Evolutionary conservation across 768 basidiomycete genomes (phyloP).

Genomic region (Myochromella boudieri): DNA sequence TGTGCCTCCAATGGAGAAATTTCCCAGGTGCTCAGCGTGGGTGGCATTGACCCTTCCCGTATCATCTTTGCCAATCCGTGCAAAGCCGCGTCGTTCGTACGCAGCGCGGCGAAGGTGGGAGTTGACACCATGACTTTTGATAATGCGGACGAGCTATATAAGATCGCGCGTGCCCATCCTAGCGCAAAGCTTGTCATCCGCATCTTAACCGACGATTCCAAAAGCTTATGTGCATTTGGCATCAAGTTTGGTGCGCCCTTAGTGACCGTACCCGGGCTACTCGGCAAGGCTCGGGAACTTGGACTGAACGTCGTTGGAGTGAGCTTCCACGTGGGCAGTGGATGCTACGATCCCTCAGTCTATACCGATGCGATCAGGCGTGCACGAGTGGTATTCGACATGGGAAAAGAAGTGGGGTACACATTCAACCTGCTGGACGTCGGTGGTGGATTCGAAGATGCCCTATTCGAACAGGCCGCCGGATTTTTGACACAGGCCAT

Average conservation of each 20-base stretch:
- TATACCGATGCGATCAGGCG: constrained; percentile 89
- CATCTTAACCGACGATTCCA: constrained; percentile 97
- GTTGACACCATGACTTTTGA: constrained; percentile 98
- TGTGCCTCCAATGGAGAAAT: constrained; percentile 97
- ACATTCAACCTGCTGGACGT: constrained; percentile 84
- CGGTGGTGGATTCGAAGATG: constrained; percentile 95
- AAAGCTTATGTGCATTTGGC: constrained; percentile 89
- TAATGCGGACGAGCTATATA: constrained; percentile 94
- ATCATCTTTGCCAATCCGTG: constrained; percentile 99
- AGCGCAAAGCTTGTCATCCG: constrained; percentile 85
- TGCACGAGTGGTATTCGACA: constrained; percentile 81
- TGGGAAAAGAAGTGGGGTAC: constrained; percentile 82
- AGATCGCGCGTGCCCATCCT: constrained; percentile 81
- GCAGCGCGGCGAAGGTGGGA: constrained; percentile 72
- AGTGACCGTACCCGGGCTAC: constrained; percentile 71
- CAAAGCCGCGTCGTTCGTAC: constrained; percentile 93
- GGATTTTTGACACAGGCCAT: constrained; percentile 68
- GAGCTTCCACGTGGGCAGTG: constrained; percentile 97
- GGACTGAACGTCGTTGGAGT: constrained; percentile 88
- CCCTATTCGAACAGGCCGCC: constrained; percentile 80
- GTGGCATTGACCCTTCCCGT: constrained; percentile 72
- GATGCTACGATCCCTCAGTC: constrained; percentile 89
- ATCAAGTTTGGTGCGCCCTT: constrained; percentile 97
- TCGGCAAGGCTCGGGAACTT: constrained; percentile 77
- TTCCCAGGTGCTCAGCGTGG: constrained; percentile 68